Percentiles rank a stretch among this genome's conserved stretches.
Conservation (phyloP, 2,329 filamentous ascomycete genomes). For the Nemania sp. region DNA sequence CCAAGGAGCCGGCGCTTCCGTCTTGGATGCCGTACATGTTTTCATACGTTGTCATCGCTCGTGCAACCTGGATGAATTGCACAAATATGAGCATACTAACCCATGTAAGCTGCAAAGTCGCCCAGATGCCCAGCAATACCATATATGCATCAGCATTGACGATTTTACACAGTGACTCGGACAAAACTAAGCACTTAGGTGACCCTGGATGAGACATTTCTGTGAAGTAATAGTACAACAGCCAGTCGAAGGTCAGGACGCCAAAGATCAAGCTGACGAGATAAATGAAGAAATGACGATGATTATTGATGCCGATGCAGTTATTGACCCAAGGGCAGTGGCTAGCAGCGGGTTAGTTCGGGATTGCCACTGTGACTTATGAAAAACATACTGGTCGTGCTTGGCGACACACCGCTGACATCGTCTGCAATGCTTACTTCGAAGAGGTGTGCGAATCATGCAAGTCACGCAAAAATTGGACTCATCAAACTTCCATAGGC, state of each 20-base stretch:
- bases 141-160: constrained; percentile 85
- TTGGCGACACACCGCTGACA: constrained; percentile 94
- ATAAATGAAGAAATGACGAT: constrained; percentile 94
- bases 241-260: constrained; percentile 71
- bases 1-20: constrained; percentile 57
- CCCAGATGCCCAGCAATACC: constrained; percentile 79
- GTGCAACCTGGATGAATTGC: constrained; percentile 88
- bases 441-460: constrained; percentile 89
- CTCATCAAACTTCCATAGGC: constrained; percentile 88
- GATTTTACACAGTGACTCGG: constrained; percentile 73
- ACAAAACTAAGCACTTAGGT: constrained; percentile 73
- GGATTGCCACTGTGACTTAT: background rate
- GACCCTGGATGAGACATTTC: constrained; percentile 57
- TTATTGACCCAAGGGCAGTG: constrained; percentile 99
- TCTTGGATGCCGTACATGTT: constrained; percentile 85
- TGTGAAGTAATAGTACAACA: constrained; percentile 75
- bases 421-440: constrained; percentile 93
- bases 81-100: constrained; percentile 96
- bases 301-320: constrained; percentile 93
- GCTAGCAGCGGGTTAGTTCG: constrained; percentile 51
- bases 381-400: constrained; percentile 81
- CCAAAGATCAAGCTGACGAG: constrained; percentile 77
- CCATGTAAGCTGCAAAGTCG: constrained; percentile 85
- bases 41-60: constrained; percentile 94
- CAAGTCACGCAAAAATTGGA: constrained; percentile 91